These are phyloP conservation scores for Eleusine coracana DNA, from an alignment of 176 grass and related monocot genomes.

Conservation along the genomic window DNA sequence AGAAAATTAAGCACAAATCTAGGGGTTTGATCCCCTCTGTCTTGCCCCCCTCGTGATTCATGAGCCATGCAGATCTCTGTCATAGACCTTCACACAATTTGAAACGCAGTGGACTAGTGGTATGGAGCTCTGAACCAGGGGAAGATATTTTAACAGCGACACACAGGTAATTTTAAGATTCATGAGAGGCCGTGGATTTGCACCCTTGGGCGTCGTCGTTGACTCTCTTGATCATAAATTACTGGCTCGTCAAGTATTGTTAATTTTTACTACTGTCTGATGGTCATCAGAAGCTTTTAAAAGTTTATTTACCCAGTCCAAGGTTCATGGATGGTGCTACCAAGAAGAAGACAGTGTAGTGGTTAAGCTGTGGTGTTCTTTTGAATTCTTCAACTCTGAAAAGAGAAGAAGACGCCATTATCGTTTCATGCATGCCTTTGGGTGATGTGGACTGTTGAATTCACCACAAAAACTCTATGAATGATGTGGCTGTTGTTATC, in stretches of 20 bases:
- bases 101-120: neutral
- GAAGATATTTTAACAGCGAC: constrained; percentile 18
- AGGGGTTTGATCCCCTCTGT: constrained; percentile 40
- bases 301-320: constrained; percentile 48
- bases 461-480: constrained; percentile 4
- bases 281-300: constrained; percentile 6
- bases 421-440: neutral
- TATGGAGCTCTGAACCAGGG: constrained; percentile 19
- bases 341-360: constrained; percentile 48
- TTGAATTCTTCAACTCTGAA: constrained; percentile 25
- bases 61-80: constrained; percentile 24
- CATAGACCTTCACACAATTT: constrained; percentile 21
- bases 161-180: constrained; percentile 30
- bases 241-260: neutral
- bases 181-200: constrained; percentile 32
- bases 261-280: neutral
- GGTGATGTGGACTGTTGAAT: constrained; percentile 25
- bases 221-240: constrained; percentile 26
- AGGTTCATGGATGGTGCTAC: constrained; percentile 43
- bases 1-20: constrained; percentile 51
- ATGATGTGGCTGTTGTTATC: constrained; percentile 7
- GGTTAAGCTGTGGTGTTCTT: constrained; percentile 39
- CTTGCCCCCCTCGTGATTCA: constrained; percentile 29
- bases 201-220: constrained; percentile 16
- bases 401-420: neutral